Percentiles rank a stretch among this genome's conserved stretches.
Evolutionary conservation across 1,139 yeast species (phyloP).

Genomic region (Yamadazyma siamensis): DNA sequence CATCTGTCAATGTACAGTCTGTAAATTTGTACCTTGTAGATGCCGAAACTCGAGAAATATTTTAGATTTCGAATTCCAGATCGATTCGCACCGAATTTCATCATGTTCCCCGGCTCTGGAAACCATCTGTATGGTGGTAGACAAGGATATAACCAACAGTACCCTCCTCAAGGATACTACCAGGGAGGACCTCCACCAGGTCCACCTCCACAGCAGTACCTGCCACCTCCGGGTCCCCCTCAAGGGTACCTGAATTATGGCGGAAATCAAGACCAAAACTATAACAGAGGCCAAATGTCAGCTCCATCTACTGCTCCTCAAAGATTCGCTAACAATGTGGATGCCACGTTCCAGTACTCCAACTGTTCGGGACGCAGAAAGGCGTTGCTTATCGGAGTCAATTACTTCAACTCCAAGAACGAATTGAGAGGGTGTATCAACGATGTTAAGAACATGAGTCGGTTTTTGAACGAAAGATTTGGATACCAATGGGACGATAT

Average conservation of each 20-base stretch:
- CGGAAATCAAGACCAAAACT: conserved; percentile 12
- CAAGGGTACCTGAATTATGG: conserved; percentile 9
- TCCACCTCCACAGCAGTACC: conserved; percentile 14
- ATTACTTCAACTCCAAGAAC: conserved; percentile 73
- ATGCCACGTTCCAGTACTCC: conserved; percentile 60
- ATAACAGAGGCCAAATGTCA: conserved; percentile 8
- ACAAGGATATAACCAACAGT: conserved; percentile 3
- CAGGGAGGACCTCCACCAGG: conserved; percentile 5
- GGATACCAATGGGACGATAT: conserved; percentile 79
- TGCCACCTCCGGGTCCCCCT: conserved; percentile 17
- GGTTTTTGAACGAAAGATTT: conserved; percentile 50
- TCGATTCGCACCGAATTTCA: no score
- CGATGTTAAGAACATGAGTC: conserved; percentile 64
- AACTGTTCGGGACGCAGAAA: conserved; percentile 73
- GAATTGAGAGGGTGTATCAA: conserved; percentile 84
- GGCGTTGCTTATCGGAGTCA: conserved; percentile 84
- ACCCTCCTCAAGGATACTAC: conserved; percentile 5
- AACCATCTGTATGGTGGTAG: conserved; percentile 16
- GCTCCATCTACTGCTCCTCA: conserved; percentile 33
- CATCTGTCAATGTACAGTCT: not conserved
- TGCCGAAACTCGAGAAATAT: not conserved
- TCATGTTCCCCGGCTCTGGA: conserved; percentile 38
- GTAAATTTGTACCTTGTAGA: not conserved
- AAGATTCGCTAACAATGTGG: conserved; percentile 27
- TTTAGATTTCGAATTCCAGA: no score